Conservation (phyloP, 805 yeast genomes). For the Cephaloascus albidus region DNA sequence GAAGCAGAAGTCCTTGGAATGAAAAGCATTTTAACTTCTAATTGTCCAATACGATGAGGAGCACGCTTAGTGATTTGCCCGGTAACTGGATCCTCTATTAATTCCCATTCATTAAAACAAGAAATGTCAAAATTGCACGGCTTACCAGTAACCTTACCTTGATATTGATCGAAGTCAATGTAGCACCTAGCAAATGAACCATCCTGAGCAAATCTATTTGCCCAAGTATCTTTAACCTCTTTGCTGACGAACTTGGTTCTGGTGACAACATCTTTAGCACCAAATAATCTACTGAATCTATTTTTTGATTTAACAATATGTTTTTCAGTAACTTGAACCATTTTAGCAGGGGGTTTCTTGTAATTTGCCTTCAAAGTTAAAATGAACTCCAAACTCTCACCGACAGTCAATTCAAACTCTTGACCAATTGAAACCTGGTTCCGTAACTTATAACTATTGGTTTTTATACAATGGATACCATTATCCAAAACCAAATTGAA, state of each 20-base stretch:
- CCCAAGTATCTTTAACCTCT: conserved; percentile 52
- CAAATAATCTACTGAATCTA: conserved; percentile 36
- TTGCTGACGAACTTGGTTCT: conserved; percentile 44
- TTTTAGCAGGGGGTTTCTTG: conserved; percentile 35
- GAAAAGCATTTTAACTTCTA: conserved; percentile 61
- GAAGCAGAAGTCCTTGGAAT: conserved; percentile 51
- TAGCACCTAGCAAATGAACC: conserved; percentile 85
- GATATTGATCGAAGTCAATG: conserved; percentile 51
- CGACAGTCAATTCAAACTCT: conserved; percentile 72
- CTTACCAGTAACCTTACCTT: conserved; percentile 44
- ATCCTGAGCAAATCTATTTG: conserved; percentile 60
- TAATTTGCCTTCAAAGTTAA: conserved; percentile 67
- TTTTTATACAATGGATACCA: conserved; percentile 70
- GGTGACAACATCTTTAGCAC: conserved; percentile 33
- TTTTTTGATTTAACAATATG: conserved; percentile 35
- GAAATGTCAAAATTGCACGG: conserved; percentile 44
- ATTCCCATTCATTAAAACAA: conserved; percentile 79
- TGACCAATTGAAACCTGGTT: conserved; percentile 38
- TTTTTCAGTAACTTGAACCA: conserved; percentile 54
- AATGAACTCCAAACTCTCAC: conserved; percentile 50
- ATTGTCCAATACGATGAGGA: conserved; percentile 57
- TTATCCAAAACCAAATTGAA: conserved; percentile 60
- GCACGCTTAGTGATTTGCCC: conserved; percentile 20
- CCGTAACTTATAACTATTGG: conserved; percentile 30
- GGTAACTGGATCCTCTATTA: conserved; percentile 15